These are phyloP conservation scores for Penicillium samsonianum DNA, from an alignment of 495 filamentous ascomycete species.

Conservation along the genomic window DNA sequence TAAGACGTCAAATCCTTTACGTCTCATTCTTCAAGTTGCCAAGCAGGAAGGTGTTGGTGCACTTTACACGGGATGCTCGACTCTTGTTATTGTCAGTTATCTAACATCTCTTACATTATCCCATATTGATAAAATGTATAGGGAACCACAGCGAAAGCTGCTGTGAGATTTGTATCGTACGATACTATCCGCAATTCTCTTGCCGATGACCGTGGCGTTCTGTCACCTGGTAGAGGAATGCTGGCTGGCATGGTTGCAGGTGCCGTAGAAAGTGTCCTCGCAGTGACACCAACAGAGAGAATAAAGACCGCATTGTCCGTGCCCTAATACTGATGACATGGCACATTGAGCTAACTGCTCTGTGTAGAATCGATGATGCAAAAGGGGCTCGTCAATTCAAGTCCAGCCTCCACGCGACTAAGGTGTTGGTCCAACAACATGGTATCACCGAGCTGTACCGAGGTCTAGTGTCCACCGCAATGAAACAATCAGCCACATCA, in stretches of 20 bases:
- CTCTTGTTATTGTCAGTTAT: slow-evolving; percentile 52
- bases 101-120: too few species aligned
- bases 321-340: neutral
- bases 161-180: slow-evolving; percentile 64
- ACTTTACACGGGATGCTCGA: slow-evolving; percentile 64
- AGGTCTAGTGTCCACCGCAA: slow-evolving; percentile 60
- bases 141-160: slow-evolving; percentile 64
- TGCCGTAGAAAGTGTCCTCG: slow-evolving; percentile 56
- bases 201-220: slow-evolving; percentile 55
- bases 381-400: slow-evolving; percentile 50
- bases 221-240: slow-evolving; percentile 57
- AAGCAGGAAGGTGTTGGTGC: slow-evolving; percentile 57
- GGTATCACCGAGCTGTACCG: slow-evolving; percentile 58
- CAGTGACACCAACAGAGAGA: slow-evolving; percentile 66
- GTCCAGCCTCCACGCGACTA: slow-evolving; percentile 52
- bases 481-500: slow-evolving; percentile 66
- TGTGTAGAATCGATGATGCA: slow-evolving; percentile 61
- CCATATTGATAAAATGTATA: neutral
- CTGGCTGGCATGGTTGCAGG: slow-evolving; percentile 64
- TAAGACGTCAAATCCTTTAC: slow-evolving; percentile 52
- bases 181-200: slow-evolving; percentile 64
- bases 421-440: slow-evolving; percentile 47
- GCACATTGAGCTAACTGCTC: neutral
- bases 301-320: slow-evolving; percentile 63
- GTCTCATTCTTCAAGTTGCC: slow-evolving; percentile 50